phyloP scores from a whole-genome alignment of 192 early-diverging fungal genomes.

The Blastocladiella britannica region DNA sequence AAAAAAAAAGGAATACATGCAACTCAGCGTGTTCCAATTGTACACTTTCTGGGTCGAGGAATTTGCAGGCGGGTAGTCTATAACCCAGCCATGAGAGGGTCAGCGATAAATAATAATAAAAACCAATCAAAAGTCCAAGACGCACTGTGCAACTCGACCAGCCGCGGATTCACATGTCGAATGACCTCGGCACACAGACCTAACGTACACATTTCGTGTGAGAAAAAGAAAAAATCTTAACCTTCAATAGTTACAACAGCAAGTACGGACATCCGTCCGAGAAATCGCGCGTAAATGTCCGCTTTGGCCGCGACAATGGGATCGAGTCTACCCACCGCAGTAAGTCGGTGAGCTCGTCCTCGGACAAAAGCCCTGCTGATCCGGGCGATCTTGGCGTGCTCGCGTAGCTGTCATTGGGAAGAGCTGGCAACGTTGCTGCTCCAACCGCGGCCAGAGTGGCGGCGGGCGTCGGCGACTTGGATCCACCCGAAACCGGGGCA shows the following conservation, averaged over 20 bases:
- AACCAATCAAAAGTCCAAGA: too few relatives aligned
- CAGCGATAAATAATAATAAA: too few relatives aligned
- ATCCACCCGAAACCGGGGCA: too few relatives aligned
- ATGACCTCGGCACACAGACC: constrained; percentile 19
- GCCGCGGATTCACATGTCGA: constrained; percentile 23
- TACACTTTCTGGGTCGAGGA: constrained; percentile 25
- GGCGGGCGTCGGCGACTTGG: too few relatives aligned
- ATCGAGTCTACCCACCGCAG: constrained; percentile 29
- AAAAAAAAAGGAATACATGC: constrained; percentile 9
- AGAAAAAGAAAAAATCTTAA: neutral
- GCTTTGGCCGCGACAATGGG: constrained; percentile 25
- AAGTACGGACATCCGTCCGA: constrained; percentile 25
- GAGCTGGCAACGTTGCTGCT: too few relatives aligned
- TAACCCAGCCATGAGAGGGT: too few relatives aligned
- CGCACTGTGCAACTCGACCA: constrained; percentile 31
- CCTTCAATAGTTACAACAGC: neutral
- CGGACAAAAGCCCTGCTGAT: constrained; percentile 2
- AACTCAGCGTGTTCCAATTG: constrained; percentile 34
- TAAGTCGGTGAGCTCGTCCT: constrained; percentile 13
- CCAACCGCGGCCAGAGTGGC: too few relatives aligned
- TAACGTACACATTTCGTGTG: neutral
- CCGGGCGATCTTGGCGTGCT: neutral
- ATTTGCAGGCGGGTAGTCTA: constrained; percentile 30
- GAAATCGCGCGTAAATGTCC: constrained; percentile 29
- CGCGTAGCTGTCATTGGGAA: neutral